Percentiles rank a stretch among this genome's conserved stretches.
Evolutionary conservation across 139 green algal species (phyloP).

Genomic region (Chlamydomonas sp.): DNA sequence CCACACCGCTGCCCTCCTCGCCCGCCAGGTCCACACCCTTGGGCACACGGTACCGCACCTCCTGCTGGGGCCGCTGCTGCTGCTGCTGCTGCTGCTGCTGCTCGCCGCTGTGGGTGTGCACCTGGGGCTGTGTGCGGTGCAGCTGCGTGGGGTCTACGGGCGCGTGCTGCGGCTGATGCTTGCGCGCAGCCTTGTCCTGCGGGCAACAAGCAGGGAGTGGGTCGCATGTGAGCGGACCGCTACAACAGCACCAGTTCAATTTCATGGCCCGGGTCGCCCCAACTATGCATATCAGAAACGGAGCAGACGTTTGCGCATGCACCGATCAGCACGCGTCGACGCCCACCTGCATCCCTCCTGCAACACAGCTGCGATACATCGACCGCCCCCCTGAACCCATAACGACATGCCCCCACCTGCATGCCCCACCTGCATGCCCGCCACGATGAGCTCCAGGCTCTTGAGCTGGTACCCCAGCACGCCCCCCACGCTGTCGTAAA

Average conservation of each 20-base stretch:
- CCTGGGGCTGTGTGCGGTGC: too few relatives aligned
- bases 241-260: too few relatives aligned
- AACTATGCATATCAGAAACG: too few relatives aligned
- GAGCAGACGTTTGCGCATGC: too few relatives aligned
- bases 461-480: conserved; percentile 93
- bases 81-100: conserved; percentile 19
- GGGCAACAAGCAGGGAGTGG: too few relatives aligned
- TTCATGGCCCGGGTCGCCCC: too few relatives aligned
- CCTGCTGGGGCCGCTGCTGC: background rate
- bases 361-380: background rate
- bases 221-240: too few relatives aligned
- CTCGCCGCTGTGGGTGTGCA: background rate
- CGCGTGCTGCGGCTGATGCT: too few relatives aligned
- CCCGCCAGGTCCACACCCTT: conserved; percentile 75
- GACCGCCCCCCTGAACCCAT: too few relatives aligned
- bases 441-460: conserved; percentile 81
- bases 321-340: too few relatives aligned
- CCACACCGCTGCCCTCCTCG: conserved; percentile 48
- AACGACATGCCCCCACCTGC: background rate
- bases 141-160: too few relatives aligned
- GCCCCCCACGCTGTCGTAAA: conserved; percentile 97
- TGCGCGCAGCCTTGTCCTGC: conserved; percentile 16
- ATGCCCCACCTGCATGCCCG: conserved; percentile 25
- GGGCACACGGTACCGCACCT: conserved; percentile 68
- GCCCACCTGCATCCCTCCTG: background rate